phyloP scores from a whole-genome alignment of 1,139 yeast species.

The Pichia sp. region DNA sequence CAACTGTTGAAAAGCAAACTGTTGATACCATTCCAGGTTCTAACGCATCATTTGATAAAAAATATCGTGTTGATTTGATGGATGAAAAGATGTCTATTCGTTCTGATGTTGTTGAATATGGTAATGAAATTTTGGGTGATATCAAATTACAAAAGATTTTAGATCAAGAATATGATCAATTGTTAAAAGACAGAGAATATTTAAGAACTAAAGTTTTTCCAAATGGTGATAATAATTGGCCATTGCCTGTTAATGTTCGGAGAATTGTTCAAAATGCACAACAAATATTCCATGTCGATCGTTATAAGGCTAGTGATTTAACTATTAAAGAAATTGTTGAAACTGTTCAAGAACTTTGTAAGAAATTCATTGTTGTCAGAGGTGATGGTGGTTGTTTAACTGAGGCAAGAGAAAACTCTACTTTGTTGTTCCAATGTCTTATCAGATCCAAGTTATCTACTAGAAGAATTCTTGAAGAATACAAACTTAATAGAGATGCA shows the following conservation, averaged over 20 bases:
- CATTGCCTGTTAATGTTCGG: slow-evolving; percentile 92
- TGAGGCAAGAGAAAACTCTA: slow-evolving; percentile 93
- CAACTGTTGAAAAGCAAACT: slow-evolving; percentile 96
- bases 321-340: slow-evolving; percentile 72
- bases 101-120: slow-evolving; percentile 76
- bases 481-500: slow-evolving; percentile 73
- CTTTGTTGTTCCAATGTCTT: slow-evolving; percentile 82
- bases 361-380: slow-evolving; percentile 67
- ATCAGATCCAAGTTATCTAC: slow-evolving; percentile 87
- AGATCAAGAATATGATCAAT: slow-evolving; percentile 80
- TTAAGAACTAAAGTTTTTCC: slow-evolving; percentile 77
- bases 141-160: slow-evolving; percentile 71
- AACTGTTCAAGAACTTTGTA: slow-evolving; percentile 67
- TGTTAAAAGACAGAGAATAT: slow-evolving; percentile 68
- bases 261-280: slow-evolving; percentile 97
- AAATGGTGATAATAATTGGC: slow-evolving; percentile 96
- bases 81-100: slow-evolving; percentile 58
- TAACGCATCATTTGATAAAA: slow-evolving; percentile 70
- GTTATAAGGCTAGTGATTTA: slow-evolving; percentile 84
- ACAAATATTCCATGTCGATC: slow-evolving; percentile 92
- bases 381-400: slow-evolving; percentile 67
- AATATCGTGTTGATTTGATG: slow-evolving; percentile 84
- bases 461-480: slow-evolving; percentile 89
- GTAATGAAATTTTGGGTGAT: slow-evolving; percentile 88
- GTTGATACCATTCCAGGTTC: slow-evolving; percentile 95